Percentiles rank a stretch among this genome's conserved stretches.
Evolutionary conservation across 169 alveolate species (phyloP).

Genomic region (Eimeria maxima): DNA sequence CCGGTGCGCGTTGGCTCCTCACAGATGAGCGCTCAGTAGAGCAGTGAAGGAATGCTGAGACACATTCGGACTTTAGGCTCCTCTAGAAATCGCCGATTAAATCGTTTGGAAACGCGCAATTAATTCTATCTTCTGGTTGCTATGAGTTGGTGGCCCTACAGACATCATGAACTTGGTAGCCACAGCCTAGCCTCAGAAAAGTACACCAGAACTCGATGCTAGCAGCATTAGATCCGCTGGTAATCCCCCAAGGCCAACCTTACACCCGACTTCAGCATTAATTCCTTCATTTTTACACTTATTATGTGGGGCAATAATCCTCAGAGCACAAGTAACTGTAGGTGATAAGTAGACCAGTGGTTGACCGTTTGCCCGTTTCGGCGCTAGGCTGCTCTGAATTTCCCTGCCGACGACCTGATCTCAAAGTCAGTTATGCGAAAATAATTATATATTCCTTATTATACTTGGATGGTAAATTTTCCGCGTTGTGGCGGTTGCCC

Average conservation of each 20-base stretch:
- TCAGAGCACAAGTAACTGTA: not conserved
- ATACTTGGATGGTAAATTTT: not conserved
- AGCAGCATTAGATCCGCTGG: not conserved
- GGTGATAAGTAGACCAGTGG: not conserved
- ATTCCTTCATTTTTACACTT: not conserved
- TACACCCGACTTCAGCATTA: not conserved
- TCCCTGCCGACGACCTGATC: not conserved
- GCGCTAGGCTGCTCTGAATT: constrained; percentile 26
- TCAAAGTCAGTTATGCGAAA: not conserved
- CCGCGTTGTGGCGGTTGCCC: not conserved
- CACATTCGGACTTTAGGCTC: not conserved
- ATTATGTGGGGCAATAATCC: not conserved
- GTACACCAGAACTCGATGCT: not conserved
- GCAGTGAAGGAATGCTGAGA: not conserved
- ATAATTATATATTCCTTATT: not conserved
- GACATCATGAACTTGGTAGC: constrained; percentile 31
- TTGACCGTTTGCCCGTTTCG: constrained; percentile 14
- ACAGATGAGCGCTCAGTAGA: not conserved
- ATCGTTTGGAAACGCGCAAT: not conserved
- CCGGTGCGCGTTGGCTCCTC: not conserved
- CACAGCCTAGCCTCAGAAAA: not conserved
- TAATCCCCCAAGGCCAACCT: not conserved
- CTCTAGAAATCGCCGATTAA: not conserved
- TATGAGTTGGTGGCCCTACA: not conserved
- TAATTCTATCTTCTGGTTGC: not conserved